Percentiles rank a stretch among this genome's conserved stretches.
Evolutionary conservation across 106 monocot species (phyloP).

Genomic region (Apostasia shenzhenica): DNA sequence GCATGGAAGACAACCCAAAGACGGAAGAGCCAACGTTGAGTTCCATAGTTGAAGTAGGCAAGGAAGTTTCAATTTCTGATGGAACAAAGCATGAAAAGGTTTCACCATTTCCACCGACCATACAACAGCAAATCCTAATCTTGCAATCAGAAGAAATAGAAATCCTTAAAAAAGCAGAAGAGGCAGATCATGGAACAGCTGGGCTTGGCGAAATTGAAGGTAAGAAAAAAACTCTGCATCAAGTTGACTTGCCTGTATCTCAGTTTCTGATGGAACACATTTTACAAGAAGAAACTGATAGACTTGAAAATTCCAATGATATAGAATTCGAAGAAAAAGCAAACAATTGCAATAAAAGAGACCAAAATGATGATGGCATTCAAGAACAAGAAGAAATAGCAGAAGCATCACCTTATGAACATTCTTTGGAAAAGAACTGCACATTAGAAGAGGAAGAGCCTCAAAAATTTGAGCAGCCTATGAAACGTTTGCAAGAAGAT

Average conservation of each 20-base stretch:
- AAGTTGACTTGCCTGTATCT: conserved; percentile 46
- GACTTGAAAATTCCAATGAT: not conserved
- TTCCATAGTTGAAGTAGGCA: not conserved
- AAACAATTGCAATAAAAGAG: not conserved
- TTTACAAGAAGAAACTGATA: conserved; percentile 29
- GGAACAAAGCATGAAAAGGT: too few relatives aligned
- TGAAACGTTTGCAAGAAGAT: not conserved
- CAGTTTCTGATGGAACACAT: conserved; percentile 41
- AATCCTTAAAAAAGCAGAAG: not conserved
- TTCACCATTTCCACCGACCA: too few relatives aligned
- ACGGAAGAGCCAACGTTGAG: too few relatives aligned
- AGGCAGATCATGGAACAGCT: conserved; percentile 8
- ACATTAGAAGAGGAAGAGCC: conserved; percentile 6
- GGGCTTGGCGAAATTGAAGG: not conserved
- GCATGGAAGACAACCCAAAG: too few relatives aligned
- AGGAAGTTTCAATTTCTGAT: not conserved
- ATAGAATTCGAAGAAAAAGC: conserved; percentile 7
- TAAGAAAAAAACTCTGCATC: conserved; percentile 13
- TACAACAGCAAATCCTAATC: too few relatives aligned
- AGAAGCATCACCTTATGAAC: not conserved
- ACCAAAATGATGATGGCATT: not conserved
- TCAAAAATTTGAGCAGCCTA: conserved; percentile 2
- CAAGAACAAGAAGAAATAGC: conserved; percentile 9
- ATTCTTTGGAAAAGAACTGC: conserved; percentile 7
- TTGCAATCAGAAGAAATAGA: conserved; percentile 4